Evolutionary conservation across 495 filamentous ascomycete genomes (phyloP).

Genomic region (Hypomontagnella monticulosa): DNA sequence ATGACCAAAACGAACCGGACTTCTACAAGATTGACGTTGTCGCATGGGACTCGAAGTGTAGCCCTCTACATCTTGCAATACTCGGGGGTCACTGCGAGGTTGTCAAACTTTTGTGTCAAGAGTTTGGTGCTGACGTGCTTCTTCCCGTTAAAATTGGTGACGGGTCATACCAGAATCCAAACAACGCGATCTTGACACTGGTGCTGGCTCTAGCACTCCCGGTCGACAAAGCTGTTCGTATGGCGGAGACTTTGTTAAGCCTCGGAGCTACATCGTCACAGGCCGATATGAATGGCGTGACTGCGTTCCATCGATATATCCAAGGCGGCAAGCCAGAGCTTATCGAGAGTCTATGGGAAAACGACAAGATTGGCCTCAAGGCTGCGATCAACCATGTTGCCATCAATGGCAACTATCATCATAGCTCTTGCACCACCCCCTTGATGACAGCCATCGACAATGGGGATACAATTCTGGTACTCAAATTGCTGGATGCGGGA

Average conservation of each 20-base stretch:
- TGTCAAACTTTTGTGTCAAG: slow-evolving; percentile 73
- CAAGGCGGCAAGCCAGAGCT: slow-evolving; percentile 57
- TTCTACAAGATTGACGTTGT: slow-evolving; percentile 78
- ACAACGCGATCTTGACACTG: slow-evolving; percentile 69
- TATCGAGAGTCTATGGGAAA: slow-evolving; percentile 61
- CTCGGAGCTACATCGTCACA: slow-evolving; percentile 78
- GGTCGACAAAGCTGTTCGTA: slow-evolving; percentile 65
- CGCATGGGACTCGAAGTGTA: slow-evolving; percentile 77
- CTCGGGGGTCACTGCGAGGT: slow-evolving; percentile 71
- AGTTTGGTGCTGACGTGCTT: slow-evolving; percentile 77
- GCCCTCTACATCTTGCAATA: slow-evolving; percentile 81
- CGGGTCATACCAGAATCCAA: slow-evolving; percentile 52
- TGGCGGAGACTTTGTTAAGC: slow-evolving; percentile 69
- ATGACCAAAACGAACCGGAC: slow-evolving; percentile 73
- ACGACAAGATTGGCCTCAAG: slow-evolving; percentile 68
- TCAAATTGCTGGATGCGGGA: slow-evolving; percentile 54
- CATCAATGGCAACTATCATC: slow-evolving; percentile 39
- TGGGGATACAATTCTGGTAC: slow-evolving; percentile 47
- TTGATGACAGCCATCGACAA: slow-evolving; percentile 47
- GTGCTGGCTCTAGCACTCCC: slow-evolving; percentile 68
- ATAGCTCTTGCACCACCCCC: slow-evolving; percentile 48
- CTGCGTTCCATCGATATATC: slow-evolving; percentile 68
- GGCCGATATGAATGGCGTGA: slow-evolving; percentile 67
- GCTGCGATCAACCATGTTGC: slow-evolving; percentile 71
- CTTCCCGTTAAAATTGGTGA: slow-evolving; percentile 71